Percentiles rank a stretch among this genome's conserved stretches.
Conservation (phyloP, 345 rosid species). For the Melaleuca quinquenervia region DNA sequence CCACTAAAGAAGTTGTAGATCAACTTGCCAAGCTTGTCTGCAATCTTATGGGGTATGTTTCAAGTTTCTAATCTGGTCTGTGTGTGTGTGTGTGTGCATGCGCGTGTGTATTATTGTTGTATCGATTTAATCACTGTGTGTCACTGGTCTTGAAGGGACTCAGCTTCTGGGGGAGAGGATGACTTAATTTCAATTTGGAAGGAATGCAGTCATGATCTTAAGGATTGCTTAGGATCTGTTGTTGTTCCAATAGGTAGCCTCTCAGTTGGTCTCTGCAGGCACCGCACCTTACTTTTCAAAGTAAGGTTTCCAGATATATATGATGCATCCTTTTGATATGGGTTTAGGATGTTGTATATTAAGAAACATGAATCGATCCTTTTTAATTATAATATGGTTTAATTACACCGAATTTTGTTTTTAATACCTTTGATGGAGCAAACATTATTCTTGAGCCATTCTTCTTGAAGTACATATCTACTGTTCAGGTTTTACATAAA, state of each 20-base stretch:
- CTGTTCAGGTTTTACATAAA: neutral
- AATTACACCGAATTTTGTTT: neutral
- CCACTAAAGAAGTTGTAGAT: slow-evolving; percentile 83
- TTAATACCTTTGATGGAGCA: neutral
- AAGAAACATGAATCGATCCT: neutral
- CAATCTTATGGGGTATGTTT: slow-evolving; percentile 83
- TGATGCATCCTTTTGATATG: neutral
- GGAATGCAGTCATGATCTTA: slow-evolving; percentile 68
- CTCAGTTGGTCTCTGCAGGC: slow-evolving; percentile 90
- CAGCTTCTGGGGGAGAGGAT: slow-evolving; percentile 54
- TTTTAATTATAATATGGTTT: neutral
- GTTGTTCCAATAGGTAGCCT: slow-evolving; percentile 92
- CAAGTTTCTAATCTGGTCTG: neutral
- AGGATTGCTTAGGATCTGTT: slow-evolving; percentile 74
- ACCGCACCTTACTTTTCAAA: slow-evolving; percentile 91
- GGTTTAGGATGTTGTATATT: neutral
- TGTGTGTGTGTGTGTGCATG: too few species aligned
- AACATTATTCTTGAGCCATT: neutral
- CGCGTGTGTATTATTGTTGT: slow-evolving; percentile 5
- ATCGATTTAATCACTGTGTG: slow-evolving; percentile 10
- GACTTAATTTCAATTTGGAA: slow-evolving; percentile 60
- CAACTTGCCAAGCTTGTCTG: slow-evolving; percentile 92
- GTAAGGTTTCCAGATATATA: slow-evolving; percentile 32
- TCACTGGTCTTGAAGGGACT: slow-evolving; percentile 42
- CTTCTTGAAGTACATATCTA: neutral